Evolutionary conservation across 2,329 filamentous ascomycete species (phyloP), one percentile per base, ranked within the genome.

Genomic region (Aureobasidium leucospermi): DNA sequence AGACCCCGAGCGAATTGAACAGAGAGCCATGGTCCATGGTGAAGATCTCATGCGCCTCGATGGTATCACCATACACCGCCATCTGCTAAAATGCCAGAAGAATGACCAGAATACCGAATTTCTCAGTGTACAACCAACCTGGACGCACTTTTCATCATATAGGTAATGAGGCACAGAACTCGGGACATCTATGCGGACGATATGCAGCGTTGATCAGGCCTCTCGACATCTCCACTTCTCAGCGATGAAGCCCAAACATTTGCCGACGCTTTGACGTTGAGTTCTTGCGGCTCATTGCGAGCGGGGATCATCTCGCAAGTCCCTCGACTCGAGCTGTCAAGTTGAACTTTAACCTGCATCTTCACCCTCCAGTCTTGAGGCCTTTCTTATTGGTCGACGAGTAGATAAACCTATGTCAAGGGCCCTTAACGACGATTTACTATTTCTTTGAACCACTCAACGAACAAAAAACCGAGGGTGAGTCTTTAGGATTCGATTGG

Each of bases 181-280:
- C 15, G 41, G 31, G 31, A 45, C 28, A 23, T 55, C 38, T 29
- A 16, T 39, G 39, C 51, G 3, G 13, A 19, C 23, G n/a, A 19
- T 7, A 46, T 29, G 52, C 52, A 41, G 16, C 9, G 52, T 36
- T 56, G 52, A 56, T 56, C 52, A 36, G 13, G 19, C 31, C 31
- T 43, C 11, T 45, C 31, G 42, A n/a, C 31, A 29, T 28, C 31
- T 56, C 31, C 41, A 9, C 7, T 36, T 56, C 29, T 4, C 23
- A 36, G 41, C 41, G 38, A 56, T 56, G 39, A 46, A 36, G 39
- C 52, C 19, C 41, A 46, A 29, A 43, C 13, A 6, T 32, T 42
- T 38, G 31, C 52, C 52, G 52, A 41, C 19, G 39, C 52, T 42
- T 46, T 28, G 39, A 56, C 52, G 29, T 46, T 46, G 52, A 46